Evolutionary conservation across 2,329 filamentous ascomycete genomes (phyloP).

Genomic region (Emydomyces testavorans): DNA sequence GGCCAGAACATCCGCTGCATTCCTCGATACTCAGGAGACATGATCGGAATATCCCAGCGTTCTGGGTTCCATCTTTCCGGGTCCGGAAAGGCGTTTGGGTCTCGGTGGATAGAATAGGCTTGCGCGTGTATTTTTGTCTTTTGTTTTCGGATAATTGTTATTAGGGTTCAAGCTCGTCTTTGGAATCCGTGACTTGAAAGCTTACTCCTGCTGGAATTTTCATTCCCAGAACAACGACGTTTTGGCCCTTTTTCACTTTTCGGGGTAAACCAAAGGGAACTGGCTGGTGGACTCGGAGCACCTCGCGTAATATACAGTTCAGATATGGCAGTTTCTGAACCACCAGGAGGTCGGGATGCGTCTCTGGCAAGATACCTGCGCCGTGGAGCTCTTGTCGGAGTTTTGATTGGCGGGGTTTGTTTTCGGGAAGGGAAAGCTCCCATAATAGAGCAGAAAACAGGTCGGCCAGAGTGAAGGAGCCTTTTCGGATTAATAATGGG

Average conservation of each 20-base stretch:
- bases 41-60: slow-evolving; percentile 45
- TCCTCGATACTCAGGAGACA: slow-evolving; percentile 40
- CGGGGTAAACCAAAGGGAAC: slow-evolving; percentile 33
- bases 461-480: slow-evolving; percentile 13
- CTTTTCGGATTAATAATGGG: slow-evolving; percentile 7
- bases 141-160: background rate
- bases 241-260: slow-evolving; percentile 20
- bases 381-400: slow-evolving; percentile 16
- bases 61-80: slow-evolving; percentile 43
- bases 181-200: background rate
- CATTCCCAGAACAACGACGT: slow-evolving; percentile 14
- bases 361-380: slow-evolving; percentile 2
- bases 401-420: slow-evolving; percentile 12
- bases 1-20: slow-evolving; percentile 44
- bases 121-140: slow-evolving; percentile 16
- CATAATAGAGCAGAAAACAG: slow-evolving; percentile 15
- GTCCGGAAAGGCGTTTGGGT: slow-evolving; percentile 41
- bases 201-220: slow-evolving; percentile 16
- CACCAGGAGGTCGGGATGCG: slow-evolving; percentile 3
- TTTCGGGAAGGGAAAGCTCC: slow-evolving; percentile 17
- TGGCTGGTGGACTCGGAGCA: slow-evolving; percentile 33
- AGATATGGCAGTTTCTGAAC: slow-evolving; percentile 22
- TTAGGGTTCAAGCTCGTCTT: background rate
- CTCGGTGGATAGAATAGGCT: slow-evolving; percentile 38
- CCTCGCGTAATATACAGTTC: slow-evolving; percentile 35